A percentile compares a stretch with the other conserved stretches of the same genome.
Evolutionary conservation across 2,329 filamentous ascomycete species (phyloP).

Genomic region (Camptophora hylomeconis): DNA sequence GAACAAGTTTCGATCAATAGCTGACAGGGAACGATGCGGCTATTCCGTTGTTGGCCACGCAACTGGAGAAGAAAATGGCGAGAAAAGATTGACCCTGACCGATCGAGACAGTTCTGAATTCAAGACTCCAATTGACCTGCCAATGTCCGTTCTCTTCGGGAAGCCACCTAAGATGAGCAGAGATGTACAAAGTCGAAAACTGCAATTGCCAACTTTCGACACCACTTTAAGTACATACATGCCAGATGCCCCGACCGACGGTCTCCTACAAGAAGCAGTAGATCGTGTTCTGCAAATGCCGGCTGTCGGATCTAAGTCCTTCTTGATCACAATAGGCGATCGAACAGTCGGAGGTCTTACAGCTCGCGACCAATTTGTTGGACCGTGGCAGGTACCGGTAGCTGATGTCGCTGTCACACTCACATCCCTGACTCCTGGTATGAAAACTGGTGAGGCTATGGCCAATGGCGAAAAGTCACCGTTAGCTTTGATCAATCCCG

Average conservation of each 20-base stretch:
- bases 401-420: conserved; percentile 88
- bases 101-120: conserved; percentile 56
- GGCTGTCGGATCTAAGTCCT: conserved; percentile 89
- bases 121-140: conserved; percentile 72
- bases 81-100: conserved; percentile 59
- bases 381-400: conserved; percentile 89
- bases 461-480: conserved; percentile 89
- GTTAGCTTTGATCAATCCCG: conserved; percentile 76
- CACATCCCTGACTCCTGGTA: conserved; percentile 60
- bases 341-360: conserved; percentile 82
- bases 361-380: conserved; percentile 86
- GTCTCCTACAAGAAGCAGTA: conserved; percentile 54
- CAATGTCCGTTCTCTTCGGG: conserved; percentile 79
- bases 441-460: conserved; percentile 86
- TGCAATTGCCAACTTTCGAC: conserved; percentile 60
- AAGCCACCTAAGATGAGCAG: conserved; percentile 72
- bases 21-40: conserved; percentile 72
- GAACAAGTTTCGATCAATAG: conserved; percentile 57
- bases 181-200: conserved; percentile 56
- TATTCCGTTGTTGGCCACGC: conserved; percentile 85
- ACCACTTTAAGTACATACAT: conserved; percentile 56
- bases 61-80: conserved; percentile 34
- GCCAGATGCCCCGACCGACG: conserved; percentile 39
- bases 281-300: conserved; percentile 73
- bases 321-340: conserved; percentile 93